A percentile compares a stretch with the other conserved stretches of the same genome.
Conservation (phyloP, 805 yeast species). For the Barnettozyma californica region DNA sequence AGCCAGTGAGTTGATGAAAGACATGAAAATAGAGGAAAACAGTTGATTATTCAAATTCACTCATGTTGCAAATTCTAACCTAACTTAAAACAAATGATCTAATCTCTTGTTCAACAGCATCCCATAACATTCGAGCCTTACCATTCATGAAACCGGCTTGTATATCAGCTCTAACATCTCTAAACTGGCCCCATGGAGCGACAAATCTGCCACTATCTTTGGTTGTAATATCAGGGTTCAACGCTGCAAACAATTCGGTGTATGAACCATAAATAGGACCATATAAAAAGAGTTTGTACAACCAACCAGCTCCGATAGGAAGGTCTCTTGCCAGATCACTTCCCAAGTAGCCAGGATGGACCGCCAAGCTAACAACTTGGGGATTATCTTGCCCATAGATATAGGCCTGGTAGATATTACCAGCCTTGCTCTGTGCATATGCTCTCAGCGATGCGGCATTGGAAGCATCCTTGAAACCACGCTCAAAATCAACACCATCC, state of each 20-base stretch:
- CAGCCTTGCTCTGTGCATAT: slow-evolving; percentile 41
- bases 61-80: neutral
- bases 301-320: neutral
- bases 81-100: slow-evolving; percentile 2
- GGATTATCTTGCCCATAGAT: slow-evolving; percentile 31
- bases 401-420: slow-evolving; percentile 31
- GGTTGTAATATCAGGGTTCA: slow-evolving; percentile 33
- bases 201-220: slow-evolving; percentile 32
- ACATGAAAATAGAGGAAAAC: slow-evolving; percentile 7
- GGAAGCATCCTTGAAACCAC: slow-evolving; percentile 24
- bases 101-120: slow-evolving; percentile 28
- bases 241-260: slow-evolving; percentile 38
- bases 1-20: slow-evolving; percentile 23
- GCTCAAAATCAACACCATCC: slow-evolving; percentile 30
- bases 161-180: slow-evolving; percentile 33
- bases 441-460: neutral
- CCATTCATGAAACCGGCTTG: slow-evolving; percentile 28
- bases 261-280: slow-evolving; percentile 35
- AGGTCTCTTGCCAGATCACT: slow-evolving; percentile 31
- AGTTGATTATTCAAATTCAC: neutral
- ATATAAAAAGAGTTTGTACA: neutral
- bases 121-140: slow-evolving; percentile 30
- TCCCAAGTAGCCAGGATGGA: slow-evolving; percentile 38
- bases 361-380: slow-evolving; percentile 30
- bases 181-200: slow-evolving; percentile 39